Conservation (phyloP, 805 yeast genomes). For the Dipodascopsis uninucleata region DNA sequence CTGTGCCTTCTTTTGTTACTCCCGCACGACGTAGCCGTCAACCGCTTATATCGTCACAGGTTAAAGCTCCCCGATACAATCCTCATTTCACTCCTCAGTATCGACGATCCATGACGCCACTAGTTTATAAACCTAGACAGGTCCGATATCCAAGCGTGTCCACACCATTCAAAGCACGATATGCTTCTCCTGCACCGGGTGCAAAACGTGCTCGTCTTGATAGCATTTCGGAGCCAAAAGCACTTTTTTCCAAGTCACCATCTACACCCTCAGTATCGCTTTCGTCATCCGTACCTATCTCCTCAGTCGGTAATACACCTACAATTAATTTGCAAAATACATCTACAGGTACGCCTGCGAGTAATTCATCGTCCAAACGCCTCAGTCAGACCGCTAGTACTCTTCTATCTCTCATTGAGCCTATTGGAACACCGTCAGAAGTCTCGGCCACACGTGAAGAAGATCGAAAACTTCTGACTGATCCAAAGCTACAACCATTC, state of each 20-base stretch:
- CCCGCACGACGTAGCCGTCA: conserved; percentile 15
- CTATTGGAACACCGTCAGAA: conserved; percentile 29
- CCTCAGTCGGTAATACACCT: no score
- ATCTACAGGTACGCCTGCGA: not conserved
- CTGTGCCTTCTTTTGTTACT: conserved; percentile 16
- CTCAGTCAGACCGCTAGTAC: conserved; percentile 50
- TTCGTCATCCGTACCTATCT: no score
- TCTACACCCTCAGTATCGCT: not conserved
- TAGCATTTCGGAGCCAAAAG: not conserved
- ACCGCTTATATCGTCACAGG: no score
- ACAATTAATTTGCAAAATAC: no score
- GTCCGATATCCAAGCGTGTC: conserved; percentile 22
- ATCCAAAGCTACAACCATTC: conserved; percentile 33
- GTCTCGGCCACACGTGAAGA: conserved; percentile 18
- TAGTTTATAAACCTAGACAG: conserved; percentile 2
- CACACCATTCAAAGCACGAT: conserved; percentile 37
- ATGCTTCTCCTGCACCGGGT: conserved; percentile 24
- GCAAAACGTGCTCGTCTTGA: conserved; percentile 7
- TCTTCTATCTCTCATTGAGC: conserved; percentile 44
- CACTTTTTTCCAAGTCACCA: not conserved
- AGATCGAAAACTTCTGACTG: conserved; percentile 17
- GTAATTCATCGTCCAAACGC: conserved; percentile 15
- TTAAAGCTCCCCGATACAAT: conserved; percentile 27
- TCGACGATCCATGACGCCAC: conserved; percentile 15
- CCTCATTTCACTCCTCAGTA: conserved; percentile 23